A percentile compares a stretch with the other conserved stretches of the same genome.
phyloP scores from a whole-genome alignment of 129 eudicot genomes.

The Cynara cardunculus region DNA sequence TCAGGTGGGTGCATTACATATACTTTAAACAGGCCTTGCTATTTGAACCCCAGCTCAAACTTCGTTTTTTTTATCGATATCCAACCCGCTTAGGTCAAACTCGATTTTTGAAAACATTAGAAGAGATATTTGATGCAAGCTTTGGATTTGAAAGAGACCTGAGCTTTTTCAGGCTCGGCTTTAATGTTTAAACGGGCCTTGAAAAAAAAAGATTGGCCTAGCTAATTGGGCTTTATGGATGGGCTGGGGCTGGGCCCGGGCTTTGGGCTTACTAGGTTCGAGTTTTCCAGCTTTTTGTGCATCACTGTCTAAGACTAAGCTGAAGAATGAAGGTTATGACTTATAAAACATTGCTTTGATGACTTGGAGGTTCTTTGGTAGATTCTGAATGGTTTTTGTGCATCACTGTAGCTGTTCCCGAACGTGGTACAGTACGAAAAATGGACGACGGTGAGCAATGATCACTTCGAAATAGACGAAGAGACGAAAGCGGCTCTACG shows the following conservation, averaged over 20 bases:
- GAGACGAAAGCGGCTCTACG: conserved; percentile 30
- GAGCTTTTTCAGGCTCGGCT: too few species aligned
- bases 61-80: too few species aligned
- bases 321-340: too few species aligned
- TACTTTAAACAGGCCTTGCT: background rate
- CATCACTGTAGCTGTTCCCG: conserved; percentile 38
- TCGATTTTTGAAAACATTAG: background rate
- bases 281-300: too few species aligned
- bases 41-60: background rate
- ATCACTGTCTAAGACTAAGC: too few species aligned
- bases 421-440: conserved; percentile 50
- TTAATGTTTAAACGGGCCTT: too few species aligned
- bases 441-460: conserved; percentile 49
- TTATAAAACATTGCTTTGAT: too few species aligned
- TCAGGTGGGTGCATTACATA: conserved; percentile 25
- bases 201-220: too few species aligned
- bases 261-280: too few species aligned
- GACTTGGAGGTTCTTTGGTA: background rate
- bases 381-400: background rate
- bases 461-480: conserved; percentile 48
- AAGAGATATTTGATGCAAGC: too few species aligned
- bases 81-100: background rate
- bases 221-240: background rate
- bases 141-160: too few species aligned
- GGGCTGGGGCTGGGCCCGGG: background rate